Evolutionary conservation across 768 basidiomycete species (phyloP).

Genomic region (Mycena rosella): DNA sequence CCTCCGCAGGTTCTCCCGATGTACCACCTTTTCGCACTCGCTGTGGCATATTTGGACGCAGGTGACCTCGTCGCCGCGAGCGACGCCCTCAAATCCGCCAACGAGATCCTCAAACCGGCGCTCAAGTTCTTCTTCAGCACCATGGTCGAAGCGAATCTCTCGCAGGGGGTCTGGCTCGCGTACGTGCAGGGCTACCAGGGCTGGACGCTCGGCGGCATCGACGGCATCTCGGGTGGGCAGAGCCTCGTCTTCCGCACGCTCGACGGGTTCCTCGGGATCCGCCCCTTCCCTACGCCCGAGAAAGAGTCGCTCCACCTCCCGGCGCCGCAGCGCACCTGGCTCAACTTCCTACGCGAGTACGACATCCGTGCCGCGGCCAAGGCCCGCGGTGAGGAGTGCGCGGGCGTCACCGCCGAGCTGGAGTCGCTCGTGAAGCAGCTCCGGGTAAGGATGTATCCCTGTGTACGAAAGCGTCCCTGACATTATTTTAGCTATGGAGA

Average conservation of each 20-base stretch:
- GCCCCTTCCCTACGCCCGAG: constrained; percentile 31
- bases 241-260: constrained; percentile 35
- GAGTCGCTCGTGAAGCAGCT: constrained; percentile 37
- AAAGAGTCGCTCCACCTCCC: constrained; percentile 34
- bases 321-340: constrained; percentile 29
- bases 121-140: constrained; percentile 33
- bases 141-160: constrained; percentile 24
- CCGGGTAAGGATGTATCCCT: constrained; percentile 21
- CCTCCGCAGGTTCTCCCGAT: constrained; percentile 24
- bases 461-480: not conserved
- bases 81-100: constrained; percentile 31
- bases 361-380: constrained; percentile 33
- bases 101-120: constrained; percentile 28
- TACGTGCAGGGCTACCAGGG: constrained; percentile 39
- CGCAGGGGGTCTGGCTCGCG: constrained; percentile 28
- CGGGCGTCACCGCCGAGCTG: constrained; percentile 25
- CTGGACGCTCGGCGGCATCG: constrained; percentile 36
- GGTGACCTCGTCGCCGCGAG: constrained; percentile 20
- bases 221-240: constrained; percentile 37
- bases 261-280: constrained; percentile 37
- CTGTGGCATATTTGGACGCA: constrained; percentile 24
- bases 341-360: constrained; percentile 34
- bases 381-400: constrained; percentile 15
- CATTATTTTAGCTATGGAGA: constrained; percentile 29
- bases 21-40: constrained; percentile 33